Evolutionary conservation across 352 stramenopile genomes (phyloP).

Genomic region (Phytophthora vignae): DNA sequence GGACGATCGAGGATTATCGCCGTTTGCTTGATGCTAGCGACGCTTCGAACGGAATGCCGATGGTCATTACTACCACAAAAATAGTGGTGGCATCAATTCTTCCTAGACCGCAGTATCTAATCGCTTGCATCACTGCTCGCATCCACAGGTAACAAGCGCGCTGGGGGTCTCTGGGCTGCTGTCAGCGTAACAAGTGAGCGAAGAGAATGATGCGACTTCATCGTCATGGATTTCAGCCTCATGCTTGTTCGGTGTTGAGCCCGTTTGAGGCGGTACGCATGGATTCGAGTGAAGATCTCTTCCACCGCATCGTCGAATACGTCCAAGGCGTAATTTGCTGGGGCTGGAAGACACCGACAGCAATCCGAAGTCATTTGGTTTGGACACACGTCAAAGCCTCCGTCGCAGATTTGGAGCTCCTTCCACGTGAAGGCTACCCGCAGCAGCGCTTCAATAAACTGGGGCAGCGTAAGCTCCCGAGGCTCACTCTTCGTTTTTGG

Average conservation of each 20-base stretch:
- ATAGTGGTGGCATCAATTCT: slow-evolving; percentile 10
- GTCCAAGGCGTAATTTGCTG: slow-evolving; percentile 45
- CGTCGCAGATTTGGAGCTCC: slow-evolving; percentile 59
- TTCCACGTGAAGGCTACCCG: slow-evolving; percentile 56
- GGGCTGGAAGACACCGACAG: slow-evolving; percentile 44
- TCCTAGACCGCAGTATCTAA: background rate
- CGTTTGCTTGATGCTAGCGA: slow-evolving; percentile 5
- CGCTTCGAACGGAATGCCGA: slow-evolving; percentile 12
- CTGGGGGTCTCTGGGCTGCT: slow-evolving; percentile 12
- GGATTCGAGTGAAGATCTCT: slow-evolving; percentile 52
- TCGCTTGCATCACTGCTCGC: slow-evolving; percentile 3
- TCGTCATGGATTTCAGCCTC: slow-evolving; percentile 40
- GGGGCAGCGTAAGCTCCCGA: slow-evolving; percentile 47
- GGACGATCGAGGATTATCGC: background rate
- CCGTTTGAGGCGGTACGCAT: slow-evolving; percentile 33
- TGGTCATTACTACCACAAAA: slow-evolving; percentile 7
- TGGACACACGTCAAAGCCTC: slow-evolving; percentile 62
- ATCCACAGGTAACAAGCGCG: slow-evolving; percentile 22
- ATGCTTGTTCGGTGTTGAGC: slow-evolving; percentile 39
- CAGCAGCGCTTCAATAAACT: slow-evolving; percentile 65
- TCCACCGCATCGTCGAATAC: slow-evolving; percentile 57
- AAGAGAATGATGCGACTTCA: slow-evolving; percentile 31
- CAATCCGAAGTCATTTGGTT: slow-evolving; percentile 54
- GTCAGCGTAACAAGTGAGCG: slow-evolving; percentile 25
- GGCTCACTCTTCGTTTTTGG: slow-evolving; percentile 7